These are phyloP conservation scores for Dinochytrium kinnereticum DNA, from an alignment of 371 early-diverging fungal species.

Conservation along the genomic window DNA sequence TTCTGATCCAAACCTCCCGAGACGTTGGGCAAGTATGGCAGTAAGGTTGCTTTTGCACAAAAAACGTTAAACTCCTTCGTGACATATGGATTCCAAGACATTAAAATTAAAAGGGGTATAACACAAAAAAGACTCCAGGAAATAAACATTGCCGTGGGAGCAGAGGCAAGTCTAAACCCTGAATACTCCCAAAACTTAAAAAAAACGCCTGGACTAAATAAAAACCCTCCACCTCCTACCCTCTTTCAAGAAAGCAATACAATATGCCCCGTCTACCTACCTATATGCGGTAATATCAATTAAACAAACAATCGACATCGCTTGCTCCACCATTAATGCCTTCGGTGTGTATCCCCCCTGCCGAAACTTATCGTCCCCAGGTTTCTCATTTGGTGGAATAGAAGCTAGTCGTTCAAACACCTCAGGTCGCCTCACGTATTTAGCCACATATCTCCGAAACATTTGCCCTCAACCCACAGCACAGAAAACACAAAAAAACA, in stretches of 20 bases:
- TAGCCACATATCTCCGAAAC: slow-evolving; percentile 20
- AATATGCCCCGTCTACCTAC: no score
- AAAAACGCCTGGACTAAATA: no score
- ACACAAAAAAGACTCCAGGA: no score
- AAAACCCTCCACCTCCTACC: no score
- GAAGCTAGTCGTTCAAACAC: slow-evolving; percentile 14
- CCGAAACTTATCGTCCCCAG: not conserved
- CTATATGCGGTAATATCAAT: slow-evolving; percentile 15
- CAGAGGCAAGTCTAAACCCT: no score
- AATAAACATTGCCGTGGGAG: no score
- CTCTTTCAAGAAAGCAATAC: no score
- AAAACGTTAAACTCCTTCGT: no score
- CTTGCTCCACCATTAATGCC: not conserved
- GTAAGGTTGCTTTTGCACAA: slow-evolving; percentile 21
- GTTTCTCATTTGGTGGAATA: not conserved
- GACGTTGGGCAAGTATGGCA: slow-evolving; percentile 3
- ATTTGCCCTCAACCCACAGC: not conserved
- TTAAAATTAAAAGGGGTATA: no score
- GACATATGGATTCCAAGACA: no score
- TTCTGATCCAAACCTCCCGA: slow-evolving; percentile 17
- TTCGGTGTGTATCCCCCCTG: not conserved
- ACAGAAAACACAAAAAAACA: no score
- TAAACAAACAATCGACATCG: not conserved
- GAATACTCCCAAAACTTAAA: no score
- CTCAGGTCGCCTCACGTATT: not conserved